Evolutionary conservation across 2,329 filamentous ascomycete species (phyloP).

Genomic region (Septoria petroselini): DNA sequence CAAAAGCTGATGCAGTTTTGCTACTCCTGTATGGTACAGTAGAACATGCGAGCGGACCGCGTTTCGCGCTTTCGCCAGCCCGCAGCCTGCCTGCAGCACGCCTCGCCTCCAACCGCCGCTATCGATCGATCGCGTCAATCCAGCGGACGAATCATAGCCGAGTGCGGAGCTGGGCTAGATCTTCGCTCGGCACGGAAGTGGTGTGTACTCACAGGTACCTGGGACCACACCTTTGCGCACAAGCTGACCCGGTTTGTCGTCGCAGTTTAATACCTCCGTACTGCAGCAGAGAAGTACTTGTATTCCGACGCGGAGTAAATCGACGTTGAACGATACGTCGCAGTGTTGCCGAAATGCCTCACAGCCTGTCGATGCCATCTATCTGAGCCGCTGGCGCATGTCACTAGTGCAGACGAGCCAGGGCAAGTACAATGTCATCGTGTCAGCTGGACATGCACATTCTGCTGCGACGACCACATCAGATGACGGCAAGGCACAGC

Average conservation of each 20-base stretch:
- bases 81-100: not conserved
- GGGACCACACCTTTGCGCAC: not conserved
- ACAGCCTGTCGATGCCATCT: constrained; percentile 1
- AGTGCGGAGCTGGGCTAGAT: not conserved
- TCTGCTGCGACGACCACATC: too few relatives aligned
- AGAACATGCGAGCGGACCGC: constrained; percentile 1
- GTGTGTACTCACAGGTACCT: not conserved
- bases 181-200: not conserved
- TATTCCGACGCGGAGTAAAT: not conserved
- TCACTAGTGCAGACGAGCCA: too few relatives aligned
- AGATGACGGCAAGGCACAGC: too few relatives aligned
- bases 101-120: constrained; percentile 10
- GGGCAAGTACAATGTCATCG: too few relatives aligned
- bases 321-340: not conserved
- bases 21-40: not conserved
- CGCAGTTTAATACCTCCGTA: too few relatives aligned
- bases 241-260: constrained; percentile 4
- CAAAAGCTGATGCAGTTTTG: too few relatives aligned
- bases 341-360: not conserved
- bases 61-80: constrained; percentile 3
- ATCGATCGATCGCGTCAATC: not conserved
- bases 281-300: not conserved
- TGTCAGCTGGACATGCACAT: too few relatives aligned
- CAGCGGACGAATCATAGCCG: constrained; percentile 4
- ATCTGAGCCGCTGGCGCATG: not conserved